Evolutionary conservation across 352 stramenopile species (phyloP).

Genomic region (Globisporangium spiculum): DNA sequence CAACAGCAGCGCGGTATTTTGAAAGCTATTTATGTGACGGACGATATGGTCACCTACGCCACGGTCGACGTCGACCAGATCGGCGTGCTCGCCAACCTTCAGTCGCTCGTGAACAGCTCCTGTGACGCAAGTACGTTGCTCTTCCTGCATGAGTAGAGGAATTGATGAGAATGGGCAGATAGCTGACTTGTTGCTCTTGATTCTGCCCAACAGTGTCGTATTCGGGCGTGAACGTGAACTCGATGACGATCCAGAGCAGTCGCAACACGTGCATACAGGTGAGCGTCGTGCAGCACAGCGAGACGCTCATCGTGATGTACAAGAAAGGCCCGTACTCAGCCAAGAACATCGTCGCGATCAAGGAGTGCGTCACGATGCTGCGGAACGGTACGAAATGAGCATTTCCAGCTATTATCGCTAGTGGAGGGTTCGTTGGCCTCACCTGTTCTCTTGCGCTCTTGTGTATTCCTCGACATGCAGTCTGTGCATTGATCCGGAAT

Average conservation of each 20-base stretch:
- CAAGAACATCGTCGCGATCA: slow-evolving; percentile 75
- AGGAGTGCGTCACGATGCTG: slow-evolving; percentile 77
- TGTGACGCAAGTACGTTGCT: slow-evolving; percentile 78
- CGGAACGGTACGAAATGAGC: slow-evolving; percentile 46
- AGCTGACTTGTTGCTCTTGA: neutral
- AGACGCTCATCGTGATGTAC: slow-evolving; percentile 85
- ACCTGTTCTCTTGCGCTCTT: slow-evolving; percentile 1
- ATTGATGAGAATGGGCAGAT: neutral
- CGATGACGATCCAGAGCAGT: slow-evolving; percentile 86
- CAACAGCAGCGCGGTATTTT: slow-evolving; percentile 87
- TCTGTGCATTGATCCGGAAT: slow-evolving; percentile 64
- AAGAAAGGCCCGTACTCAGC: slow-evolving; percentile 69
- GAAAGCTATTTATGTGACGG: slow-evolving; percentile 88
- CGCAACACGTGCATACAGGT: slow-evolving; percentile 87
- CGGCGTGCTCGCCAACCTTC: slow-evolving; percentile 87
- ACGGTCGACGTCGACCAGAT: slow-evolving; percentile 90
- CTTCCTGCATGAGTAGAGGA: neutral
- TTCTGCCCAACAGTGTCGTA: slow-evolving; percentile 65
- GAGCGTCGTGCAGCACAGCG: slow-evolving; percentile 72
- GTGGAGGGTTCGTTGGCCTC: neutral
- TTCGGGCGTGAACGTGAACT: slow-evolving; percentile 70
- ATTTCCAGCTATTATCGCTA: neutral
- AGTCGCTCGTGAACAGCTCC: slow-evolving; percentile 81
- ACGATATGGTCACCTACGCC: slow-evolving; percentile 75
- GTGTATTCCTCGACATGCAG: slow-evolving; percentile 18